Evolutionary conservation across 2,329 filamentous ascomycete genomes (phyloP).

Genomic region (Kalaharituber pfeilii): DNA sequence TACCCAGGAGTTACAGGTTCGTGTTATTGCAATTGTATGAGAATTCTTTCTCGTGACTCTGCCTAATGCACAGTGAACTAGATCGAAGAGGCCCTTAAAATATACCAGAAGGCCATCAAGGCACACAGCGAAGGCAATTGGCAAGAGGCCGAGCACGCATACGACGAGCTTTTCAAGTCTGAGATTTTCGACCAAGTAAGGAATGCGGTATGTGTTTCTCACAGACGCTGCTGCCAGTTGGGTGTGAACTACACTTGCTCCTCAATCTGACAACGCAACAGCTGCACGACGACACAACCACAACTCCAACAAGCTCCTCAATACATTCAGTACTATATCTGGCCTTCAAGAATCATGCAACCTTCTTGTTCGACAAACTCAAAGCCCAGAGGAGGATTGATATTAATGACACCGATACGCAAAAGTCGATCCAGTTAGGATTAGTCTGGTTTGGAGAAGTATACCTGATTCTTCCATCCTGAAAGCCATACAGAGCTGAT

Average conservation of each 20-base stretch:
- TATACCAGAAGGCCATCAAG: conserved; percentile 81
- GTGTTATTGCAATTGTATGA: conserved; percentile 13
- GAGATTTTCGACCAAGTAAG: conserved; percentile 54
- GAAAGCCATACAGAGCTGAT: neutral
- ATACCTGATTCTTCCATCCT: neutral
- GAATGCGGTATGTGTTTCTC: conserved; percentile 8
- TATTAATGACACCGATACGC: conserved; percentile 26
- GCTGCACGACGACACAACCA: conserved; percentile 6
- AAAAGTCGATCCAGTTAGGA: conserved; percentile 14
- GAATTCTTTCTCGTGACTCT: neutral
- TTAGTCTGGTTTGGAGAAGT: conserved; percentile 21
- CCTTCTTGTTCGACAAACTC: conserved; percentile 63
- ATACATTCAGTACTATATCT: conserved; percentile 54
- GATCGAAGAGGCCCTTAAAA: conserved; percentile 89
- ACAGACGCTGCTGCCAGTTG: conserved; percentile 27
- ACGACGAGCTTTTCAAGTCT: conserved; percentile 68
- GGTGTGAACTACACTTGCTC: conserved; percentile 5
- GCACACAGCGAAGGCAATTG: conserved; percentile 71
- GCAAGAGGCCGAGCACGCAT: conserved; percentile 60
- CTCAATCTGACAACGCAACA: neutral
- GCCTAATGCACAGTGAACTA: conserved; percentile 23
- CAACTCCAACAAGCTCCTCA: conserved; percentile 16
- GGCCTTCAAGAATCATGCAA: conserved; percentile 86
- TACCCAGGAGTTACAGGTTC: conserved; percentile 73
- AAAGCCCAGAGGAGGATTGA: conserved; percentile 24